Percentiles rank a stretch among this genome's conserved stretches.
These are phyloP conservation scores for Metschnikowia cerradonensis DNA, from an alignment of 805 yeast genomes.

Conservation along the genomic window DNA sequence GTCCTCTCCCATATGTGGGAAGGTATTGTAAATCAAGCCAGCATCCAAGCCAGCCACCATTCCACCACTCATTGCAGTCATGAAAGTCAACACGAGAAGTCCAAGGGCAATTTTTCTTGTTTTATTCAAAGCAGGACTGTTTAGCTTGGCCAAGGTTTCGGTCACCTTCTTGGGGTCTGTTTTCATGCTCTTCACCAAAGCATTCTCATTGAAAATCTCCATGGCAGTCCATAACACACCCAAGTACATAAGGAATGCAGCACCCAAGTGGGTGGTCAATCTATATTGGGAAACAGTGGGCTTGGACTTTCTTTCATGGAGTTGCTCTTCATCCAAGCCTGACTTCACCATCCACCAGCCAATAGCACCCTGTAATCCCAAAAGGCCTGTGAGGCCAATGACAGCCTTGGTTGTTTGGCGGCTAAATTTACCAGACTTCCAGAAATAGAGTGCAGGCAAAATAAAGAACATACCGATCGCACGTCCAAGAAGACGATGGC, in stretches of 20 bases:
- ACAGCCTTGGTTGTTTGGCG: conserved; percentile 63
- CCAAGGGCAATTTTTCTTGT: conserved; percentile 54
- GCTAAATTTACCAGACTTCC: conserved; percentile 61
- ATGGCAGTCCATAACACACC: conserved; percentile 91
- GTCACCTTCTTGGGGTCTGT: conserved; percentile 54
- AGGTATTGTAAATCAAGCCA: conserved; percentile 90
- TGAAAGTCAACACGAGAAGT: conserved; percentile 65
- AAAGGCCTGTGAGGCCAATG: conserved; percentile 65
- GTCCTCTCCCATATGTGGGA: conserved; percentile 94
- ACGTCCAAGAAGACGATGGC: conserved; percentile 89
- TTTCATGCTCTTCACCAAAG: conserved; percentile 48
- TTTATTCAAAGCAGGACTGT: conserved; percentile 54
- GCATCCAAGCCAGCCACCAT: conserved; percentile 98
- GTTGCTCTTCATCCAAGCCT: conserved; percentile 78
- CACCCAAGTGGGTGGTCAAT: conserved; percentile 88
- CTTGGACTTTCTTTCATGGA: conserved; percentile 77
- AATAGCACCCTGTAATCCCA: conserved; percentile 91
- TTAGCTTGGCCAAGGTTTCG: conserved; percentile 52
- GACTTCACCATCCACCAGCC: conserved; percentile 99
- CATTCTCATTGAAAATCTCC: conserved; percentile 70
- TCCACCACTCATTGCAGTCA: conserved; percentile 96
- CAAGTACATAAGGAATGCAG: conserved; percentile 82
- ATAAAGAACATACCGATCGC: conserved; percentile 81
- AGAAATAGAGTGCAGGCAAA: conserved; percentile 81
- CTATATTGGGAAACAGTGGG: conserved; percentile 98